phyloP scores from a whole-genome alignment of 495 filamentous ascomycete species.

The Coniosporium apollinis region DNA sequence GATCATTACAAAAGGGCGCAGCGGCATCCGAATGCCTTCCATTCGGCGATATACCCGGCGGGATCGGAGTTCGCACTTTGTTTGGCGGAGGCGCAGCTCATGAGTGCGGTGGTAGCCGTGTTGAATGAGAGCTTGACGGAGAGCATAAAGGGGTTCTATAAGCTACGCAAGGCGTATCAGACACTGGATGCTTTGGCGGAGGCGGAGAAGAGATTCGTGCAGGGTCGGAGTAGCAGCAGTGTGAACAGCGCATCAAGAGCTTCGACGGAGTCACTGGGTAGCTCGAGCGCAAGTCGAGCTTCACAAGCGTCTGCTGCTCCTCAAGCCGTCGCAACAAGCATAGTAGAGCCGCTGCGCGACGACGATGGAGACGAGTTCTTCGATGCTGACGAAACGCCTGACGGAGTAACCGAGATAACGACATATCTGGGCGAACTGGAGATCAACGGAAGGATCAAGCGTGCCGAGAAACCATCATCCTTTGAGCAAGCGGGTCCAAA shows the following conservation, averaged over 20 bases:
- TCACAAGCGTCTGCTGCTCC: no score
- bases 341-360: constrained; percentile 2
- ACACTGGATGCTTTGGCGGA: constrained; percentile 62
- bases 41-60: constrained; percentile 53
- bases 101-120: constrained; percentile 76
- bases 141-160: constrained; percentile 81
- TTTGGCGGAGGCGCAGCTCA: constrained; percentile 67
- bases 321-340: no score
- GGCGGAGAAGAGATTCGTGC: constrained; percentile 42
- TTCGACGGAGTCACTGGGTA: constrained; percentile 5
- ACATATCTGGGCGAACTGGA: constrained; percentile 23
- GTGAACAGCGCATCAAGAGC: constrained; percentile 11
- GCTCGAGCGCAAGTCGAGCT: no score
- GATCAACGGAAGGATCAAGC: no score
- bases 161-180: constrained; percentile 74
- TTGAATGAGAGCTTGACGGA: constrained; percentile 89
- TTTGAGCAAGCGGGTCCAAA: not conserved
- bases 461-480: no score
- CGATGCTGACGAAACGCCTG: constrained; percentile 26
- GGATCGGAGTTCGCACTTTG: constrained; percentile 75
- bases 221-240: constrained; percentile 16
- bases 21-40: constrained; percentile 31
- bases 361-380: constrained; percentile 24
- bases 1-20: constrained; percentile 63
- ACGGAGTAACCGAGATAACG: constrained; percentile 5